These are phyloP conservation scores for Neonectria neomacrospora DNA, from an alignment of 2,329 filamentous ascomycete genomes.

Conservation along the genomic window DNA sequence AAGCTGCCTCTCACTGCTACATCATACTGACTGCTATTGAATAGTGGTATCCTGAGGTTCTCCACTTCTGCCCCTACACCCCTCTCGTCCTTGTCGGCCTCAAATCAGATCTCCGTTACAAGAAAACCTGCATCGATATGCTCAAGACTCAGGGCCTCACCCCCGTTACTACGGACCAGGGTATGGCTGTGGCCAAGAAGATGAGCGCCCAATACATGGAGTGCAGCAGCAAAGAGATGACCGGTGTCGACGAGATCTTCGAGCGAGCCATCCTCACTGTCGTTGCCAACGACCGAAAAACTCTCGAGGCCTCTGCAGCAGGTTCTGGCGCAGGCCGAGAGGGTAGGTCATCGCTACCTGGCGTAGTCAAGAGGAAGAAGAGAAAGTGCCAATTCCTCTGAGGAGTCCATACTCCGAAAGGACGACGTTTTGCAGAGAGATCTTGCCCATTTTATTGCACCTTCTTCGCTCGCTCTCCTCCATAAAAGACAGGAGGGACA, in stretches of 20 bases:
- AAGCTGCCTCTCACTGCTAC: slow-evolving; percentile 40
- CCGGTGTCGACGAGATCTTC: slow-evolving; percentile 96
- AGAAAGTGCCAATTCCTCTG: slow-evolving; percentile 84
- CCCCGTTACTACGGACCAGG: slow-evolving; percentile 92
- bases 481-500: slow-evolving; percentile 33
- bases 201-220: slow-evolving; percentile 98
- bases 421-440: slow-evolving; percentile 34
- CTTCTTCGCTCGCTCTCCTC: slow-evolving; percentile 27
- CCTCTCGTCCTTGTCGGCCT: slow-evolving; percentile 95
- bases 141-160: slow-evolving; percentile 98
- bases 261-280: slow-evolving; percentile 90
- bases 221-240: slow-evolving; percentile 98
- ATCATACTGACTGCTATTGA: slow-evolving; percentile 16
- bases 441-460: slow-evolving; percentile 30
- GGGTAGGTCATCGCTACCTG: slow-evolving; percentile 54
- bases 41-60: slow-evolving; percentile 98
- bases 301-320: slow-evolving; percentile 62
- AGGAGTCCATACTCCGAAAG: slow-evolving; percentile 43
- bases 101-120: slow-evolving; percentile 95
- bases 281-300: slow-evolving; percentile 81
- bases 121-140: slow-evolving; percentile 97
- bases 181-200: slow-evolving; percentile 85
- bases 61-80: slow-evolving; percentile 98
- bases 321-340: slow-evolving; percentile 52
- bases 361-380: slow-evolving; percentile 80